A percentile compares a stretch with the other conserved stretches of the same genome.
Conservation (phyloP, 805 yeast genomes). For the Teunomyces kruisii region DNA sequence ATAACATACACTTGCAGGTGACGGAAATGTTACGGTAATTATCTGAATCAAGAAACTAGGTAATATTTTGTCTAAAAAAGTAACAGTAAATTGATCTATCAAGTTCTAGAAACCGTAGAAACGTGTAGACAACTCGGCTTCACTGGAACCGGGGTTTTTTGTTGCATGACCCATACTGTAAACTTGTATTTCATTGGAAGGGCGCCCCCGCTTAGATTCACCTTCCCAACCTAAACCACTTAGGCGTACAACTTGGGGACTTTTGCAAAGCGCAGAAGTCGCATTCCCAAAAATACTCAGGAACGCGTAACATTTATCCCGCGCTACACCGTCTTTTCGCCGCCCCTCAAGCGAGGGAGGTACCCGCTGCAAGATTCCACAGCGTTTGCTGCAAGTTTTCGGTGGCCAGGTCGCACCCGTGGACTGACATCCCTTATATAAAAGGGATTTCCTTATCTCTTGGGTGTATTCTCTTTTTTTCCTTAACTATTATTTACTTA, state of each 20-base stretch:
- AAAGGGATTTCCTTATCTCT: constrained; percentile 1
- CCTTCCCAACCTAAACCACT: too few species aligned
- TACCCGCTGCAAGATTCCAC: background rate
- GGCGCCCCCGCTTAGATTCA: too few species aligned
- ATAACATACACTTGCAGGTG: background rate
- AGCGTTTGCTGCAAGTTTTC: constrained; percentile 2
- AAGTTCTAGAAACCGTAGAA: too few species aligned
- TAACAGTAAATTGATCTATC: too few species aligned
- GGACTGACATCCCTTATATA: constrained; percentile 1
- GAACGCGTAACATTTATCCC: background rate
- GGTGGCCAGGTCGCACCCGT: constrained; percentile 9
- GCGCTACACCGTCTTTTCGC: background rate
- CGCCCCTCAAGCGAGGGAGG: constrained; percentile 1
- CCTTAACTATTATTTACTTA: constrained; percentile 16
- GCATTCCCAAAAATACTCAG: constrained; percentile 1
- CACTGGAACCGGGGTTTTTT: too few species aligned
- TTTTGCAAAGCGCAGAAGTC: background rate
- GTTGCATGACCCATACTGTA: too few species aligned
- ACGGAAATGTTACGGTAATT: background rate
- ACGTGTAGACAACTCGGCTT: too few species aligned
- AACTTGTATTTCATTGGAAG: too few species aligned
- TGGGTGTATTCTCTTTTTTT: constrained; percentile 9
- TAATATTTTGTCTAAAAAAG: background rate
- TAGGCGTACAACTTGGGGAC: background rate
- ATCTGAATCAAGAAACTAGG: background rate